Base-by-base conservation (phyloP, 2,329 filamentous ascomycete genomes). In the Chaetothyriales sp. region DNA sequence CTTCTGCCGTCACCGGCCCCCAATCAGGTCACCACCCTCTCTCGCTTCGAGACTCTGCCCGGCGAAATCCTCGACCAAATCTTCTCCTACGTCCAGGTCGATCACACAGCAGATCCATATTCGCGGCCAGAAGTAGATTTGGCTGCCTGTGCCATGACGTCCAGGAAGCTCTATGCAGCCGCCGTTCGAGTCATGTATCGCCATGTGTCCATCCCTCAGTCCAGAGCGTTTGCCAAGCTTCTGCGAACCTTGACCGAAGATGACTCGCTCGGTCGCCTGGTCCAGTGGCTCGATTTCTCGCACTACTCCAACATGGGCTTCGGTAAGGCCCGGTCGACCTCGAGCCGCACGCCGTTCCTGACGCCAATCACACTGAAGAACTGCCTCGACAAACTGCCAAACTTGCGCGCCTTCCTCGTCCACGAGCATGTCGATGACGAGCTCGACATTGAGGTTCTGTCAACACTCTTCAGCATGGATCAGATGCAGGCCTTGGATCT, bases 381-480 rank as follows among this genome's bases (percentile, higher is more conserved):
- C 64, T 88, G 83, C 63, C 70, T 92, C 49, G 71, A 83, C 56
- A 70, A 88, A 54, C 81, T 83, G 4, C 83, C 84, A 1, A 80
- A 83, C 60, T 70, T 92, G 28, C 80, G 81, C 61, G 86, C 90
- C 67, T 86, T 88, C 62, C 71, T 90, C 47, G 79, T 80, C 18
- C 85, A 89, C 68, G 86, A 92, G 66, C 84, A 90, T 59, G 73
- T 92, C 49, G 84, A 89, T 62, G 79, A 82, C 47, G 86, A 92
- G 59, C 71, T 90, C 46, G 76, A 80, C 59, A 70, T 72, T n/a
- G 71, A 76, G 15, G 81, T 90, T 18, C 66, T 90, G 44, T 71
- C 73, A 55, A 87, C 85, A 65, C 69, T 92, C 43, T 79, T 90
- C 60, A 78, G 75, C 8, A 71, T 87, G 53, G 77, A 80, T 1